Evolutionary conservation across 805 yeast species (phyloP), one percentile per base, ranked within the genome.

Genomic region (Starmerella khaoyaiensis): DNA sequence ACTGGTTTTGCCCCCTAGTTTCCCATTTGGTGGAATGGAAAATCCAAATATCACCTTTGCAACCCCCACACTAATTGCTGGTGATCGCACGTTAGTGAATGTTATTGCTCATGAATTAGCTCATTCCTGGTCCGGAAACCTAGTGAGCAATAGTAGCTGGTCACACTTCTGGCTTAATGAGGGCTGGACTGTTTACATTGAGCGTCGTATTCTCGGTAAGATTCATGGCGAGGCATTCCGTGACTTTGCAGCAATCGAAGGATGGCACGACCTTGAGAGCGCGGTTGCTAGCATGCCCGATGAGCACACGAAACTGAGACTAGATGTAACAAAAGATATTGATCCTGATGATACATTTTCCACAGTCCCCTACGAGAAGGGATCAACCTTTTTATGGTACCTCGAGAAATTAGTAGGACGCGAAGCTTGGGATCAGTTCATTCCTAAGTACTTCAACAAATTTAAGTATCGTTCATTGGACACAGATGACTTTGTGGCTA

Each of bases 1-100:
- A 21, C 64, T 84, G 28, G 74, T 84, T 22, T 70, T 83, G 46
- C 94, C 93, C 2, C 69, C 76, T 37, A 71, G 73, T 2, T 72
- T 71, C 60, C 93, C 94, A 3, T 84, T 80, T 52, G 94, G 94
- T 45, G 95, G 95, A 37, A 84, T 84, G 94, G 94, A 84, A 61
- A 81, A 82, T 53, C 93, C 94, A 42, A 82, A 83, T 53, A 74
- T 82, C 57, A 82, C 94, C 1, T 82, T 82, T 59, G 86, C 84
- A 7, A 82, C 94, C 0, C 94, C 94, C 32, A 83, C 95, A 2
- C 64, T 84, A 44, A 71, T 84, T 29, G 71, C 86, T 12, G 84
- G 86, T 27, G 94, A 83, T 58, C 68, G 86, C 40, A 76, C 81
- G 40, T 81, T 83, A 46, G 83, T 83, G 15, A 84, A 79, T 50